phyloP scores from a whole-genome alignment of 169 alveolate genomes.

The Eimeria necatrix region DNA sequence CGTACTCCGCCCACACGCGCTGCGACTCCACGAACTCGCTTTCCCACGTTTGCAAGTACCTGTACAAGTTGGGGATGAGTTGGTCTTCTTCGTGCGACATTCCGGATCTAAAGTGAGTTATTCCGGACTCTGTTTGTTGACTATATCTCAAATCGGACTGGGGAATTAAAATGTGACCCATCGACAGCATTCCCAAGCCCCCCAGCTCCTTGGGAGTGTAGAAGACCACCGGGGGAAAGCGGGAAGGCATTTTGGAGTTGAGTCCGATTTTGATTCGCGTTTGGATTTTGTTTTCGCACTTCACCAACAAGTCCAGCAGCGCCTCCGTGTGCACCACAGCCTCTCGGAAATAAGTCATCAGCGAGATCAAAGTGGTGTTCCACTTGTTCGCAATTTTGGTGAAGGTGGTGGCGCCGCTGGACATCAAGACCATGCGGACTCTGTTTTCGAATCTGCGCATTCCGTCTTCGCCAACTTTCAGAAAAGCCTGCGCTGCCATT shows the following conservation, averaged over 20 bases:
- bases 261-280: slow-evolving; percentile 99
- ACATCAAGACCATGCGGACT: slow-evolving; percentile 98
- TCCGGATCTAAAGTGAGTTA: slow-evolving; percentile 99
- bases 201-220: slow-evolving; percentile 99
- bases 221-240: slow-evolving; percentile 99
- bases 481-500: slow-evolving; percentile 98
- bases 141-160: slow-evolving; percentile 98
- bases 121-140: slow-evolving; percentile 99
- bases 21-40: slow-evolving; percentile 99
- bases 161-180: slow-evolving; percentile 99
- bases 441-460: slow-evolving; percentile 98
- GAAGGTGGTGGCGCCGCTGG: slow-evolving; percentile 99
- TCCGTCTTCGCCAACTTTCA: slow-evolving; percentile 99
- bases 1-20: slow-evolving; percentile 99
- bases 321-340: slow-evolving; percentile 99
- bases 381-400: slow-evolving; percentile 99
- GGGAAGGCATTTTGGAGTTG: slow-evolving; percentile 99
- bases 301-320: slow-evolving; percentile 98
- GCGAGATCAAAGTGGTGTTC: slow-evolving; percentile 99
- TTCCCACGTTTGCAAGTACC: slow-evolving; percentile 99
- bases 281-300: slow-evolving; percentile 93
- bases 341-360: slow-evolving; percentile 99
- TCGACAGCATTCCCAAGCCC: slow-evolving; percentile 99
- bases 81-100: slow-evolving; percentile 99
- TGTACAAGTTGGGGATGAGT: slow-evolving; percentile 99